Base-by-base conservation (phyloP, 371 early-diverging fungal genomes). In the Blakeslea trispora region DNA sequence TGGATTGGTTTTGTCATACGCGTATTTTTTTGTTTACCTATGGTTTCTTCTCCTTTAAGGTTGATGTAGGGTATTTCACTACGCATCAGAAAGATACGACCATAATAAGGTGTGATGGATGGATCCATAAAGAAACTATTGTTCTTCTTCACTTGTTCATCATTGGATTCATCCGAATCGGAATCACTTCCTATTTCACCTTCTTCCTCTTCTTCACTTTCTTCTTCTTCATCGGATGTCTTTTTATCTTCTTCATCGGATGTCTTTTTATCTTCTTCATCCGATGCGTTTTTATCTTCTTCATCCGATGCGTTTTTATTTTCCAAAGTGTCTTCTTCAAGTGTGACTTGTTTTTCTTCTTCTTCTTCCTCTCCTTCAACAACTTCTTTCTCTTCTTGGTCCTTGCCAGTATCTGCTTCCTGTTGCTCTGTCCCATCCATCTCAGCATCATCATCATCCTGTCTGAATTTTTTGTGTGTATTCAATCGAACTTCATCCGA, bases 21-120 rank as follows among this genome's bases (percentile, higher is more conserved):
- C n/a, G n/a, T n/a, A 37, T 50, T 39, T n/a, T 7, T 37, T 17
- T 19, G 22, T 45, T 64, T 63, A 69, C 68, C 61, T 21, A 56
- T n/a, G 24, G 37, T 43, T 45, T 79, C 80, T 19, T 67, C 64
- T 14, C 75, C 74, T 6, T 68, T 53, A n/a, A 84, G 57, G 55
- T 84, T 68, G 47, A 84, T 55, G 46, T 68, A 74, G 2, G 75
- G 75, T 17, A 74, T 62, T 24, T 77, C 76, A 45, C 67, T 68
- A 13, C 80, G 68, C 81, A 82, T 82, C 28, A 77, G 52, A 28
- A 61, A 77, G 8, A 84, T 43, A 15, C 66, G 48, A 55, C 82
- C 81, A 60, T 80, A 82, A 45, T 70, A 71, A 22, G 69, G 59
- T 8, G 18, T 28, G 10, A 75, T 21, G 0, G 63, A 57, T 17